Base-by-base conservation (phyloP, 345 rosid genomes). In the Heritiera littoralis region DNA sequence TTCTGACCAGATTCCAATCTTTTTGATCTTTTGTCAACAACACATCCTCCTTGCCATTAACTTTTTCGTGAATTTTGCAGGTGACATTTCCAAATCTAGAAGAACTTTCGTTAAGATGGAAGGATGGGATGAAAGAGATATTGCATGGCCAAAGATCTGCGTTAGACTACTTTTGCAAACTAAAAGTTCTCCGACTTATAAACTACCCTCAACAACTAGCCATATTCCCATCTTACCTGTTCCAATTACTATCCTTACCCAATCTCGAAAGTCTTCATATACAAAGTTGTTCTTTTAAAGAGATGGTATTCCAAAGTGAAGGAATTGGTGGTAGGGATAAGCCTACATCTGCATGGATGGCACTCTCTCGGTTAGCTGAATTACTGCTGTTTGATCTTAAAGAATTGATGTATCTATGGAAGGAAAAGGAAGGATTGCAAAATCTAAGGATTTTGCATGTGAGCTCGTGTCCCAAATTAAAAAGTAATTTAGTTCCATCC, bases 281-380 rank as follows among this genome's bases (percentile, higher is more conserved):
- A 43, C 0, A 2, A 0, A 0, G 0, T 0, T 7, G 17, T 67
- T 4, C 1, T 7, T n/a, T 43, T 67, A 9, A 68, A 45, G 54
- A 68, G 32, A 1, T 51, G 17, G 55, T 68, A 45, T 68, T 68
- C 54, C 35, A 45, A 45, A 43, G 72, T 45, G 54, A 67, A 45
- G 55, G 5, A 4, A 54, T 46, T 43, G 72, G 72, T 66, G 72
- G 38, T 10, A 15, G 41, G 14, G 28, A 40, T 1, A 68, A 45
- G 2, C 35, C 35, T 68, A 18, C 54, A 45, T 45, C 9, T 20
- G 30, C 12, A n/a, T 58, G 1, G 4, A 17, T 58, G 35, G 1
- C 45, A 20, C 18, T n/a, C 38, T 68, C 55, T 1, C 73, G 0
- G 38, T 9, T 68, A 12, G 11, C 18, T 11, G 18, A 20, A 46